A percentile compares a stretch with the other conserved stretches of the same genome.
These are phyloP conservation scores for Stachybotrys chartarum DNA, from an alignment of 2,329 filamentous ascomycete genomes.

Conservation along the genomic window DNA sequence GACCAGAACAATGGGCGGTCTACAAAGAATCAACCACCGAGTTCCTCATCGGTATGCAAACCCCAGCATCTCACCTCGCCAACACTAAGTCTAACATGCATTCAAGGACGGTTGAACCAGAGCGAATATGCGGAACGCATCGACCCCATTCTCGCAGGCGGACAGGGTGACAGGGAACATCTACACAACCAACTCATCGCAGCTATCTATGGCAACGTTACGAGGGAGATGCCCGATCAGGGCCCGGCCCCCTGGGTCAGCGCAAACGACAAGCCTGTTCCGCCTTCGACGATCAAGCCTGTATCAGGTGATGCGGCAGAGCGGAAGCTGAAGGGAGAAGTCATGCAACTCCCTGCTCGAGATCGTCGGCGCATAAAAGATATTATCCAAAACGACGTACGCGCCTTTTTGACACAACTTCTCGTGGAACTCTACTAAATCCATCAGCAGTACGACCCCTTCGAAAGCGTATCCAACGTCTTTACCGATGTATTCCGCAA, in stretches of 20 bases:
- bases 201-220: slow-evolving; percentile 62
- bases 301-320: slow-evolving; percentile 60
- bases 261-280: slow-evolving; percentile 59
- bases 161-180: slow-evolving; percentile 52
- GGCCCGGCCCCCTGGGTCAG: slow-evolving; percentile 66
- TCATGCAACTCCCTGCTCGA: slow-evolving; percentile 62
- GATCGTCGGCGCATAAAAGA: slow-evolving; percentile 63
- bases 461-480: slow-evolving; percentile 43
- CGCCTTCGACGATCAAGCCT: slow-evolving; percentile 51
- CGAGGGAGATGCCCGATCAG: slow-evolving; percentile 59
- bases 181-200: slow-evolving; percentile 62
- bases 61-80: neutral
- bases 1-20: slow-evolving; percentile 52
- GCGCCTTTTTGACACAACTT: slow-evolving; percentile 15
- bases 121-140: slow-evolving; percentile 51
- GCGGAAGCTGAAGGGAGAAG: slow-evolving; percentile 58
- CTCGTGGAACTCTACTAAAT: slow-evolving; percentile 9
- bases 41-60: slow-evolving; percentile 51
- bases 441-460: slow-evolving; percentile 41
- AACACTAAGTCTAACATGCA: slow-evolving; percentile 18
- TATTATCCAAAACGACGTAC: slow-evolving; percentile 52
- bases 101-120: slow-evolving; percentile 55
- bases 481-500: slow-evolving; percentile 45
- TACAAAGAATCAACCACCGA: slow-evolving; percentile 59
- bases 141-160: slow-evolving; percentile 51